Conservation (phyloP, 768 basidiomycete species). For the Tylopilus cervinicoccineus region DNA sequence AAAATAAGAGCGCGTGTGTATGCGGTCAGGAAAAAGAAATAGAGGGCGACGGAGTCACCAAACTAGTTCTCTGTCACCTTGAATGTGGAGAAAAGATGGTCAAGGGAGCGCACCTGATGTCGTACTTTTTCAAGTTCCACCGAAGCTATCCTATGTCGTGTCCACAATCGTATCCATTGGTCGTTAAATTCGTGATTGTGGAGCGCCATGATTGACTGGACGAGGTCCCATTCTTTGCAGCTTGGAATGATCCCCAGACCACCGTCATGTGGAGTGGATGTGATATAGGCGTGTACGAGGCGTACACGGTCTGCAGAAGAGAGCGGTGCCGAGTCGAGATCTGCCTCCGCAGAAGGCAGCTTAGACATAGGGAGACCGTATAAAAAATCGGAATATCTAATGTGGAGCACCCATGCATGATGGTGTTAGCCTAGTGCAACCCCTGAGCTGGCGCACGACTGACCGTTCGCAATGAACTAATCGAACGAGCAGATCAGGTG, state of each 20-base stretch:
- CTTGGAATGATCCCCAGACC: conserved; percentile 81
- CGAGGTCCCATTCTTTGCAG: conserved; percentile 69
- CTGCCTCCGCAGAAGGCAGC: conserved; percentile 38
- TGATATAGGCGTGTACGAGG: conserved; percentile 69
- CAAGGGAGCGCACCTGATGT: conserved; percentile 51
- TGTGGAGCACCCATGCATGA: neutral
- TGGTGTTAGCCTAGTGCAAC: neutral
- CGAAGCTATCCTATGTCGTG: conserved; percentile 56
- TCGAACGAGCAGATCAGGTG: conserved; percentile 53
- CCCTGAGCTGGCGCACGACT: conserved; percentile 21
- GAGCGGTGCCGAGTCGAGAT: conserved; percentile 43
- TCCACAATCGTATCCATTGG: conserved; percentile 75
- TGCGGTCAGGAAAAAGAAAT: conserved; percentile 83
- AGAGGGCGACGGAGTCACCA: conserved; percentile 79
- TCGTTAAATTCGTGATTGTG: conserved; percentile 84
- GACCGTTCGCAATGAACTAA: conserved; percentile 76
- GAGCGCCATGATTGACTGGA: conserved; percentile 77
- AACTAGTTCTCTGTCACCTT: conserved; percentile 40
- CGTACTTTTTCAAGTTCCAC: conserved; percentile 67
- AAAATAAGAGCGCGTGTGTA: conserved; percentile 80
- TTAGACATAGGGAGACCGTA: conserved; percentile 63
- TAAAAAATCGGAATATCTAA: conserved; percentile 72
- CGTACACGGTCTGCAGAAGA: conserved; percentile 77
- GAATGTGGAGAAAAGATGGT: neutral
- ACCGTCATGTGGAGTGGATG: conserved; percentile 67